A percentile compares a stretch with the other conserved stretches of the same genome.
These are phyloP conservation scores for Misopates orontium DNA, from an alignment of 257 asterid genomes.

Conservation along the genomic window DNA sequence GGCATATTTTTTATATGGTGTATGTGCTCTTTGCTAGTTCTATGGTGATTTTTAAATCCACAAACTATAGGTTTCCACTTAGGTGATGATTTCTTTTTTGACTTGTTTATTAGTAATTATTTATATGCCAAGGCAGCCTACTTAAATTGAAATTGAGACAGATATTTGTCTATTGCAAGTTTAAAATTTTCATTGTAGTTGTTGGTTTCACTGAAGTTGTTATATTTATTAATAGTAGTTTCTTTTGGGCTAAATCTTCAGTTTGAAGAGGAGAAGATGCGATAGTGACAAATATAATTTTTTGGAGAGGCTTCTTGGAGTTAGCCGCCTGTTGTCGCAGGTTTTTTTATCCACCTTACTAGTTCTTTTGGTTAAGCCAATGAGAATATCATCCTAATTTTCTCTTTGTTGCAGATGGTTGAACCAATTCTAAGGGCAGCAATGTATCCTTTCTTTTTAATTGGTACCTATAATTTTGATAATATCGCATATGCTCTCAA, in stretches of 20 bases:
- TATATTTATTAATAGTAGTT: neutral
- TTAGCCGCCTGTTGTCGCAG: constrained; percentile 67
- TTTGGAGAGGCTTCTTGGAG: constrained; percentile 84
- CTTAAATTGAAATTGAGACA: neutral
- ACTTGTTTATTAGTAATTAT: neutral
- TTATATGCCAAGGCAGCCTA: neutral
- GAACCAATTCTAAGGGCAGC: constrained; percentile 90
- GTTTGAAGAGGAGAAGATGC: constrained; percentile 75
- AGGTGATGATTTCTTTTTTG: neutral
- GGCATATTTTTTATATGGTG: too few relatives aligned
- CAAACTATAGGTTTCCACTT: neutral
- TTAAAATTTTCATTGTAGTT: neutral
- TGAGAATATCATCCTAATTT: constrained; percentile 7
- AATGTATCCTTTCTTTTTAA: constrained; percentile 60
- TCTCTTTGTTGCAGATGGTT: constrained; percentile 63
- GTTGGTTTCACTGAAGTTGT: neutral
- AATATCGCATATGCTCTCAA: neutral
- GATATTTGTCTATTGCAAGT: neutral
- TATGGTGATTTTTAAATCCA: neutral
- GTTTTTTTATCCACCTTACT: constrained; percentile 25
- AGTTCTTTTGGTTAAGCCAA: constrained; percentile 2
- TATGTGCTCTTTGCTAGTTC: too few relatives aligned
- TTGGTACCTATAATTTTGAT: constrained; percentile 3
- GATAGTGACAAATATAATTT: constrained; percentile 60
- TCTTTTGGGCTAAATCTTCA: constrained; percentile 25